Evolutionary conservation across 139 green algal species (phyloP).

Genomic region (Pleodorina starrii): DNA sequence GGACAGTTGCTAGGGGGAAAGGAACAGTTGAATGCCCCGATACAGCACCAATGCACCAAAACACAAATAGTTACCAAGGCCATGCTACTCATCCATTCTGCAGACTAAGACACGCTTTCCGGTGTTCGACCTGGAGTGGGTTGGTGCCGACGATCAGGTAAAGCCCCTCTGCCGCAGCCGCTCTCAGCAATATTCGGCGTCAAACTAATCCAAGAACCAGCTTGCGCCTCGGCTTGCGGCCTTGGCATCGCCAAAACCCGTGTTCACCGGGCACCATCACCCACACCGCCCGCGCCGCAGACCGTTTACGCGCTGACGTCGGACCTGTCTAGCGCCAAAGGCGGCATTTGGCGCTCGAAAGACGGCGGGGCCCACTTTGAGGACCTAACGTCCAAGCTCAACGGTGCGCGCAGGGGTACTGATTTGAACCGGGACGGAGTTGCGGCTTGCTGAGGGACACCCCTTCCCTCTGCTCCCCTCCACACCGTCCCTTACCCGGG

Average conservation of each 20-base stretch:
- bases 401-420: slow-evolving; percentile 54
- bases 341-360: slow-evolving; percentile 60
- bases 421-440: too few species aligned
- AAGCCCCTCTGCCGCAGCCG: neutral
- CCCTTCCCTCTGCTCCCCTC: neutral
- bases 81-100: neutral
- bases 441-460: too few species aligned
- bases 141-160: slow-evolving; percentile 61
- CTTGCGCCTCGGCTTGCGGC: too few species aligned
- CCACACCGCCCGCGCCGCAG: slow-evolving; percentile 46
- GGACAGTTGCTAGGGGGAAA: neutral
- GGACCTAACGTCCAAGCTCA: slow-evolving; percentile 80
- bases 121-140: slow-evolving; percentile 60
- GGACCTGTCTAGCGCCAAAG: slow-evolving; percentile 37
- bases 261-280: neutral
- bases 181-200: too few species aligned
- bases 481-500: too few species aligned
- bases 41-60: neutral
- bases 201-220: too few species aligned
- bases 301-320: slow-evolving; percentile 66
- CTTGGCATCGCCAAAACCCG: neutral
- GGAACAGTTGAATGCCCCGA: neutral
- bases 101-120: slow-evolving; percentile 52
- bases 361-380: slow-evolving; percentile 69
- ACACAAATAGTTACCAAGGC: neutral